A percentile compares a stretch with the other conserved stretches of the same genome.
Evolutionary conservation across 1,139 yeast genomes (phyloP).

Genomic region (Lodderomyces orthopsilosis): DNA sequence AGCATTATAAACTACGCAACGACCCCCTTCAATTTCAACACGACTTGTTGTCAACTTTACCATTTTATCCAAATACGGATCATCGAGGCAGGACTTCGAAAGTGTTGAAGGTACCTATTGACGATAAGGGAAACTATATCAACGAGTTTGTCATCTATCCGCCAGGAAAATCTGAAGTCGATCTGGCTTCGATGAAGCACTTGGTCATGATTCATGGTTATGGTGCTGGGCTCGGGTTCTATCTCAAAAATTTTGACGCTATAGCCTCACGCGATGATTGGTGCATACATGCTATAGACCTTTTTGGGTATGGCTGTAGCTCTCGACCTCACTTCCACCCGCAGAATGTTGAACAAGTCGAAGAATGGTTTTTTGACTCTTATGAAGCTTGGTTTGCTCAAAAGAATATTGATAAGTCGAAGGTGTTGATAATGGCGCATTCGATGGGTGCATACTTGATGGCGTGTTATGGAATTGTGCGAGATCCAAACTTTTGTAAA

Average conservation of each 20-base stretch:
- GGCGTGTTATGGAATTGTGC: constrained; percentile 45
- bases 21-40: constrained; percentile 50
- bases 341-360: constrained; percentile 33
- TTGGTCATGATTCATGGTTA: constrained; percentile 71
- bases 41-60: constrained; percentile 44
- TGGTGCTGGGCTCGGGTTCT: constrained; percentile 77
- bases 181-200: constrained; percentile 40
- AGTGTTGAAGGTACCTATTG: constrained; percentile 38
- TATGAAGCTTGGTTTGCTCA: constrained; percentile 42
- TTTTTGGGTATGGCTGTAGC: constrained; percentile 76
- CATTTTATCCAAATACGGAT: constrained; percentile 38
- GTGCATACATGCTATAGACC: constrained; percentile 70
- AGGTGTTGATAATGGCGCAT: constrained; percentile 52
- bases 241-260: constrained; percentile 55
- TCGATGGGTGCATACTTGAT: constrained; percentile 63
- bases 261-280: constrained; percentile 41
- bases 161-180: constrained; percentile 26
- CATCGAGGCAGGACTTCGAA: constrained; percentile 29
- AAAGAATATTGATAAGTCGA: constrained; percentile 29
- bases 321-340: constrained; percentile 53
- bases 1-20: constrained; percentile 45
- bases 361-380: constrained; percentile 54
- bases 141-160: constrained; percentile 66
- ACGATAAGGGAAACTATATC: constrained; percentile 43
- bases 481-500: constrained; percentile 41